Conservation (phyloP, 2,329 filamentous ascomycete genomes). For the Aurifilum marmelostoma region DNA sequence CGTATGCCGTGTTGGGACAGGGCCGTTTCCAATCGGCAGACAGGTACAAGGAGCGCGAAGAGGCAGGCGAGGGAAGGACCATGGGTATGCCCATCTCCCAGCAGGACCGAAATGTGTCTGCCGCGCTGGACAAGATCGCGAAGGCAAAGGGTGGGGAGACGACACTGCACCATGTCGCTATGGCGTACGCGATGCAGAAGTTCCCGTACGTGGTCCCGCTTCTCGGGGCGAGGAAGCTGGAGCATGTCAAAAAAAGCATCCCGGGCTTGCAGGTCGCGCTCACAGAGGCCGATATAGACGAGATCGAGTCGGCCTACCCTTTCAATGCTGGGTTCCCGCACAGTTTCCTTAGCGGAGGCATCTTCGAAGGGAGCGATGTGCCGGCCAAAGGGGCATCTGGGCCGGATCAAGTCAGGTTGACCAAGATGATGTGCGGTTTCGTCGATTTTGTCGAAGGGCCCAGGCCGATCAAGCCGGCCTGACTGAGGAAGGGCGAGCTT, state of each 20-base stretch:
- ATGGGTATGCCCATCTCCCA: neutral
- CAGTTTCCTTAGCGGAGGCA: constrained; percentile 41
- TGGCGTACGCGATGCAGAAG: constrained; percentile 57
- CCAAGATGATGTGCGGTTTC: neutral
- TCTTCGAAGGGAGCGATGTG: constrained; percentile 7
- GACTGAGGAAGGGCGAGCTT: neutral
- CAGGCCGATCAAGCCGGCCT: neutral
- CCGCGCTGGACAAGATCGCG: constrained; percentile 63
- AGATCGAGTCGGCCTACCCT: constrained; percentile 54
- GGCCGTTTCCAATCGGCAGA: constrained; percentile 50
- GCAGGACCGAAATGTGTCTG: constrained; percentile 45
- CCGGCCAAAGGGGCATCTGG: neutral
- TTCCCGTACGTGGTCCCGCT: constrained; percentile 57
- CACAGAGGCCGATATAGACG: constrained; percentile 54
- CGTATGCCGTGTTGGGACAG: constrained; percentile 63
- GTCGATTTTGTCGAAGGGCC: neutral
- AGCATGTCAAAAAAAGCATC: constrained; percentile 59
- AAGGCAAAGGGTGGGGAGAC: constrained; percentile 56
- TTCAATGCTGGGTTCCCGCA: constrained; percentile 62
- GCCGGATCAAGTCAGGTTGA: neutral
- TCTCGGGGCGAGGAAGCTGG: constrained; percentile 54
- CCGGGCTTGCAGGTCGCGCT: constrained; percentile 55
- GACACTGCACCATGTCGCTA: constrained; percentile 60
- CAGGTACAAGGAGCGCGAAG: constrained; percentile 34
- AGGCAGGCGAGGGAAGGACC: constrained; percentile 41